Evolutionary conservation across 2,329 filamentous ascomycete genomes (phyloP).

Genomic region (Colletotrichum liaoningense): DNA sequence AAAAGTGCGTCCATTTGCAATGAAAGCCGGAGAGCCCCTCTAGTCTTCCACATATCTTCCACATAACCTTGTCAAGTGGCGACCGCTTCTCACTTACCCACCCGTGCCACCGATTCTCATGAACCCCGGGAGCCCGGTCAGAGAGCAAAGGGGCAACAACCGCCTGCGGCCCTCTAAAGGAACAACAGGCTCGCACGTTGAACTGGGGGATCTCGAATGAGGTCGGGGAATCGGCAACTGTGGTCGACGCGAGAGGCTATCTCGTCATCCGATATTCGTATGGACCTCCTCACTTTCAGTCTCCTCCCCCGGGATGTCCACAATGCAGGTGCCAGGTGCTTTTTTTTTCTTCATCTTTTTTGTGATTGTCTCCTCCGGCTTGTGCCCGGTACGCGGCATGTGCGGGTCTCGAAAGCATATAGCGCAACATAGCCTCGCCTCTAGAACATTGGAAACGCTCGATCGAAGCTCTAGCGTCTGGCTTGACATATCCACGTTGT

Average conservation of each 20-base stretch:
- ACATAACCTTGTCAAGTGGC: conserved; percentile 22
- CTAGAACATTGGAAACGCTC: conserved; percentile 2
- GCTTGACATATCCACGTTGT: background rate
- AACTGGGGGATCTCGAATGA: background rate
- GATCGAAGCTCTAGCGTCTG: background rate
- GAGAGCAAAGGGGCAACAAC: background rate
- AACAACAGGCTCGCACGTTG: conserved; percentile 8
- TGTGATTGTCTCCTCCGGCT: too few relatives aligned
- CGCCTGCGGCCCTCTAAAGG: background rate
- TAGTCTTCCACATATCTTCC: conserved; percentile 19
- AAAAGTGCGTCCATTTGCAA: background rate
- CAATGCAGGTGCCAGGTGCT: background rate
- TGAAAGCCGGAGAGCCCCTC: background rate
- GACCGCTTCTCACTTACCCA: background rate
- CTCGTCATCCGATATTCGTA: background rate
- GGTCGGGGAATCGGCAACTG: conserved; percentile 4
- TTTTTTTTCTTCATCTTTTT: too few relatives aligned
- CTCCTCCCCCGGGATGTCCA: background rate
- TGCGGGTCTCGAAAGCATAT: background rate
- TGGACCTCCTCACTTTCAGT: too few relatives aligned
- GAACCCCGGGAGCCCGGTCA: background rate
- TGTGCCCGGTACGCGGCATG: background rate
- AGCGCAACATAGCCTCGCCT: conserved; percentile 2
- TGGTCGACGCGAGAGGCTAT: background rate
- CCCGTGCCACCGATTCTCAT: background rate